Evolutionary conservation across 257 asterid genomes (phyloP), one percentile per base, ranked within the genome.

Genomic region (Coffea eugenioides): DNA sequence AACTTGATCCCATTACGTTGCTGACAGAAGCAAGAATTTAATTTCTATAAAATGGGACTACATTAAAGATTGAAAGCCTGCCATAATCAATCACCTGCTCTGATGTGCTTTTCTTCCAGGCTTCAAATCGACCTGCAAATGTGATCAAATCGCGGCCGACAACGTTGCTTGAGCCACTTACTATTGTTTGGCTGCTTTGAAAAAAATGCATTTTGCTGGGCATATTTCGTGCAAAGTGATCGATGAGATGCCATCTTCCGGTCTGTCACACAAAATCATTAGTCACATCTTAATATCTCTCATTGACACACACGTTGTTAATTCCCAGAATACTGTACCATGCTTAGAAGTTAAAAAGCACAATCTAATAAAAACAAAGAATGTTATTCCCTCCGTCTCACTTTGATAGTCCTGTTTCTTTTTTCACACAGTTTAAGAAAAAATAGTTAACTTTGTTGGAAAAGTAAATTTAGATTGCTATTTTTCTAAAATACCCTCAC

Each of bases 101-200:
- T 54, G 43, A 39, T 39, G 23, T 15, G 6, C 61, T 54, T 4
- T 54, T 54, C 61, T 15, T 2, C 31, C 31, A 31, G 23, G 34
- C 14, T 61, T 23, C 27, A 61, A 61, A 31, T 27, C 20, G n/a
- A 15, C 4, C 20, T 14, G 46, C 6, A 13, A 34, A 31, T 56
- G 34, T 27, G 77, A 52, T 23, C 27, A 61, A 61, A 52, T 41
- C 67, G 21, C 68, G 25, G 34, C 68, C 77, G 68, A 54, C 77
- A 54, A 51, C 66, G 61, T 73, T 73, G 27, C 76, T 49, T 48
- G 48, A 49, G 34, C 59, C 31, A 31, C 68, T n/a, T n/a, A 62
- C 36, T 62, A 9, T 3, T 62, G 36, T 8, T 10, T 62, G n/a
- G n/a, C 20, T 57, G 6, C 8, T 39, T 4, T 39, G 0, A 2